These are phyloP conservation scores for Microsporum audouinii DNA, from an alignment of 2,329 filamentous ascomycete genomes.

Conservation along the genomic window DNA sequence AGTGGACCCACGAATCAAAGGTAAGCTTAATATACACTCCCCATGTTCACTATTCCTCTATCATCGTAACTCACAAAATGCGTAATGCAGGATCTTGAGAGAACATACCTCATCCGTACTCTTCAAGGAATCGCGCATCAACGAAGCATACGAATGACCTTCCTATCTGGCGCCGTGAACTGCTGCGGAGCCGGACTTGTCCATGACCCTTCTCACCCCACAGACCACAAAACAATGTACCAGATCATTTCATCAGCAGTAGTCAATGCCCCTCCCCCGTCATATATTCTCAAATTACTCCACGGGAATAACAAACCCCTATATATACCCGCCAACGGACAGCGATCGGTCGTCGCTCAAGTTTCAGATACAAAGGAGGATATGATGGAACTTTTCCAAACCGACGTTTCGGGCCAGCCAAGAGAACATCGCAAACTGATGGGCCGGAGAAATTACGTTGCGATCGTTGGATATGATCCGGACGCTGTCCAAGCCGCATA, in stretches of 20 bases:
- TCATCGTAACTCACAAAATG: conserved; percentile 4
- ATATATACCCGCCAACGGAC: conserved; percentile 84
- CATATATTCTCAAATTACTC: conserved; percentile 85
- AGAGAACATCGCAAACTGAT: conserved; percentile 86
- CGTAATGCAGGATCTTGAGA: conserved; percentile 61
- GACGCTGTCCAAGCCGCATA: conserved; percentile 51
- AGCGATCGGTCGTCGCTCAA: conserved; percentile 50
- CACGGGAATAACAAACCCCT: conserved; percentile 78
- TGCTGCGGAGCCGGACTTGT: conserved; percentile 84
- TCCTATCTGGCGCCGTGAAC: conserved; percentile 83
- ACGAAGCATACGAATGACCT: conserved; percentile 93
- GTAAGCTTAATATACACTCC: conserved; percentile 28
- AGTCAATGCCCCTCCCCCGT: conserved; percentile 73
- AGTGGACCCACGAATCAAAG: conserved; percentile 98
- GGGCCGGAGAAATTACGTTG: conserved; percentile 83
- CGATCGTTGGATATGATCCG: conserved; percentile 87
- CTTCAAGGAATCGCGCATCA: conserved; percentile 91
- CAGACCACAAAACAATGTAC: conserved; percentile 98
- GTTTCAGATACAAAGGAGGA: conserved; percentile 94
- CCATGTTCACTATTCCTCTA: not conserved
- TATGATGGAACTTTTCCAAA: conserved; percentile 99
- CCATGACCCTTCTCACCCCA: conserved; percentile 82
- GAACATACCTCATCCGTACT: conserved; percentile 91
- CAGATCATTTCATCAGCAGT: conserved; percentile 90
- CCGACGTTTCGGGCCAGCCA: conserved; percentile 71